These are phyloP conservation scores for Didymosphaeria variabile DNA, from an alignment of 2,329 filamentous ascomycete species.

Conservation along the genomic window DNA sequence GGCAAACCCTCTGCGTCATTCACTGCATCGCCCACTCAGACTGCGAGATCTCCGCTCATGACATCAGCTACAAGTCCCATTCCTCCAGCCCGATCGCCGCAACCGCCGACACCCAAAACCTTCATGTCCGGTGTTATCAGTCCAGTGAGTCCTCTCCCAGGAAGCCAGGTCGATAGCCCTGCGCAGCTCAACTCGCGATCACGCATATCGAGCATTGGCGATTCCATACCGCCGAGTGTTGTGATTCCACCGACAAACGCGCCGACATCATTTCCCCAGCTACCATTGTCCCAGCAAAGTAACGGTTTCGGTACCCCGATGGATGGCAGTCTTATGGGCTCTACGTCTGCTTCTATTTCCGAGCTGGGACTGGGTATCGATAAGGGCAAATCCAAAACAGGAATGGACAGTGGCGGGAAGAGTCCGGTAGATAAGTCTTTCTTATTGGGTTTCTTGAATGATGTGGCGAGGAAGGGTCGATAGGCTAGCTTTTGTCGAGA, in stretches of 20 bases:
- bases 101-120: slow-evolving; percentile 41
- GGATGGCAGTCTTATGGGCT: slow-evolving; percentile 17
- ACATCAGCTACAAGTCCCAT: slow-evolving; percentile 28
- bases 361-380: slow-evolving; percentile 15
- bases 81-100: slow-evolving; percentile 28
- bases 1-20: slow-evolving; percentile 34
- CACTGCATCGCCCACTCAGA: slow-evolving; percentile 20
- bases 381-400: slow-evolving; percentile 17
- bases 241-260: slow-evolving; percentile 23
- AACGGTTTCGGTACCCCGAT: slow-evolving; percentile 11
- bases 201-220: slow-evolving; percentile 48
- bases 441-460: slow-evolving; percentile 76
- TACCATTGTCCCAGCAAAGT: slow-evolving; percentile 11
- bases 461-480: slow-evolving; percentile 50
- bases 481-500: slow-evolving; percentile 19
- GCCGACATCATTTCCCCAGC: slow-evolving; percentile 22
- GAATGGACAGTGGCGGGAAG: slow-evolving; percentile 29
- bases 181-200: slow-evolving; percentile 38
- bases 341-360: slow-evolving; percentile 12
- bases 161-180: slow-evolving; percentile 37
- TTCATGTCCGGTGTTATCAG: slow-evolving; percentile 48
- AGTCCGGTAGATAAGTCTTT: slow-evolving; percentile 76
- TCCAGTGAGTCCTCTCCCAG: slow-evolving; percentile 48
- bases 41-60: slow-evolving; percentile 22
- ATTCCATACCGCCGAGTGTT: slow-evolving; percentile 29